These are phyloP conservation scores for Telopea speciosissima DNA, from an alignment of 177 flowering plant genomes.

Conservation along the genomic window DNA sequence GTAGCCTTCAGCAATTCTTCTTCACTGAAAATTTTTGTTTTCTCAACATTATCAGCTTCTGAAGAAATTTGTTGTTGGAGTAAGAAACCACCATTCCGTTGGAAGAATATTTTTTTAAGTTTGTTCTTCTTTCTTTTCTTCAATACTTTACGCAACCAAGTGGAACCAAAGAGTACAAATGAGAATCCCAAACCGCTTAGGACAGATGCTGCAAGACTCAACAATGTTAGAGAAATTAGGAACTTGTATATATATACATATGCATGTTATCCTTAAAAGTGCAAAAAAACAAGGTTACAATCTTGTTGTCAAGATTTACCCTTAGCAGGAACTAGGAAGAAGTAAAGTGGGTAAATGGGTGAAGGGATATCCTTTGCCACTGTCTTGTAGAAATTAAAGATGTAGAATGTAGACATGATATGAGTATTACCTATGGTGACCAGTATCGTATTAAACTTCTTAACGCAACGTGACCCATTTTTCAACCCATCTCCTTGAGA, in stretches of 20 bases:
- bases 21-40: neutral
- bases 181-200: neutral
- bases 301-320: no score
- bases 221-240: neutral
- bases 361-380: no score
- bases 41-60: neutral
- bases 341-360: no score
- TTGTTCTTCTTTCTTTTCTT: neutral
- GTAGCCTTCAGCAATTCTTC: slow-evolving; percentile 11
- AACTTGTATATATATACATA: neutral
- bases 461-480: neutral
- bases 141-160: neutral
- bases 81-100: slow-evolving; percentile 13
- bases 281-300: no score
- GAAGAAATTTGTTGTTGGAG: slow-evolving; percentile 3
- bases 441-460: no score
- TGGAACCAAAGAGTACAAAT: neutral
- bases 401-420: no score
- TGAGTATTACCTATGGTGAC: no score
- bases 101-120: neutral
- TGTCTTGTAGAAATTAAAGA: no score
- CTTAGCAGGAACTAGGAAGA: no score
- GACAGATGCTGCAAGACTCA: neutral
- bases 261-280: no score
- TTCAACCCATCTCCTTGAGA: no score